Percentiles rank a stretch among this genome's conserved stretches.
Evolutionary conservation across 805 yeast genomes (phyloP).

Genomic region (Myxozyma nipponensis): DNA sequence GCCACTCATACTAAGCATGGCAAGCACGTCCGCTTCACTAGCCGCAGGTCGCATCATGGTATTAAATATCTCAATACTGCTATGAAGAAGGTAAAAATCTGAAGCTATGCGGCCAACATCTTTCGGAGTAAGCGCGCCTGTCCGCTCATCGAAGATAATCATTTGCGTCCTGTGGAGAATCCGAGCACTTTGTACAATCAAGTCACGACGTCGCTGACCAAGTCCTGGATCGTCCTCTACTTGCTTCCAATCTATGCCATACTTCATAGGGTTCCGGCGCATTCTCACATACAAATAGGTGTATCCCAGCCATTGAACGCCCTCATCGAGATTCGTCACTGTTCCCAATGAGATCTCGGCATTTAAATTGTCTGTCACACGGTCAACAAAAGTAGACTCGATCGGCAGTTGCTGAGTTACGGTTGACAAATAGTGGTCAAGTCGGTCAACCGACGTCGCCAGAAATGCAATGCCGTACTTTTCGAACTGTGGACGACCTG

Average conservation of each 20-base stretch:
- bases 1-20: conserved; percentile 85
- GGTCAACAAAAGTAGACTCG: conserved; percentile 74
- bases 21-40: conserved; percentile 84
- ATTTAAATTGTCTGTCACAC: conserved; percentile 84
- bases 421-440: conserved; percentile 84
- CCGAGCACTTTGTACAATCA: conserved; percentile 77
- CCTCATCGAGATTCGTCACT: conserved; percentile 91
- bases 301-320: conserved; percentile 95
- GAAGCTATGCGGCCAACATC: conserved; percentile 94
- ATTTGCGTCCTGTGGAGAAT: conserved; percentile 82
- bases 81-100: conserved; percentile 81
- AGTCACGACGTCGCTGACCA: conserved; percentile 64
- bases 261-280: conserved; percentile 89
- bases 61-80: conserved; percentile 84
- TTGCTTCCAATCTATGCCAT: conserved; percentile 87
- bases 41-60: conserved; percentile 78
- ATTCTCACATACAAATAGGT: conserved; percentile 91
- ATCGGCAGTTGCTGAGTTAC: conserved; percentile 95
- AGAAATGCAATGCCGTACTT: conserved; percentile 87
- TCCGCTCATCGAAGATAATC: conserved; percentile 85
- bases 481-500: conserved; percentile 97
- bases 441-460: conserved; percentile 72
- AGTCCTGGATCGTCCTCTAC: conserved; percentile 77
- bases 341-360: conserved; percentile 96
- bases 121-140: conserved; percentile 74